Evolutionary conservation across 176 grass and related monocot species (phyloP).

Genomic region (Carex littledalei): DNA sequence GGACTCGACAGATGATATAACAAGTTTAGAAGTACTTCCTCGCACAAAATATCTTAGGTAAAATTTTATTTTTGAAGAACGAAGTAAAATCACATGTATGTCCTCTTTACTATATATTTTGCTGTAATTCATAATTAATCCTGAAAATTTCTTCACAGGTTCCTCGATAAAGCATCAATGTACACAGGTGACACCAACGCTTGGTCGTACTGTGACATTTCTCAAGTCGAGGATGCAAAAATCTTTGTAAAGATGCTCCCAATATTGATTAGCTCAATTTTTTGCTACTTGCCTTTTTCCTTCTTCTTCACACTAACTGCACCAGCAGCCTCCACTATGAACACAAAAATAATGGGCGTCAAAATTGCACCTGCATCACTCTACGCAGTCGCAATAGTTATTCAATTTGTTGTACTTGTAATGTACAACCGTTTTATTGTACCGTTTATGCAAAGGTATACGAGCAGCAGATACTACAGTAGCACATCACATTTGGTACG

Average conservation of each 20-base stretch:
- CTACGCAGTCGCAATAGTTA: conserved; percentile 50
- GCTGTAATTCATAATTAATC: background rate
- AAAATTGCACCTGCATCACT: conserved; percentile 51
- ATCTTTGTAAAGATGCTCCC: conserved; percentile 39
- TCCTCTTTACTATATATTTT: background rate
- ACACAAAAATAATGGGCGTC: conserved; percentile 19
- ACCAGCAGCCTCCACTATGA: conserved; percentile 54
- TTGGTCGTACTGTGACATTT: conserved; percentile 36
- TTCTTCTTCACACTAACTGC: conserved; percentile 52
- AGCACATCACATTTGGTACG: conserved; percentile 37
- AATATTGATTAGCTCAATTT: conserved; percentile 40
- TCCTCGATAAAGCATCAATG: conserved; percentile 28
- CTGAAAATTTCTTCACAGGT: background rate
- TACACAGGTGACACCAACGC: background rate
- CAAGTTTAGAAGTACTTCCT: background rate
- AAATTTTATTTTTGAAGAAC: background rate
- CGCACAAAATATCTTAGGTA: background rate
- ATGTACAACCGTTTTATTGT: conserved; percentile 28
- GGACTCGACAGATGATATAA: no score
- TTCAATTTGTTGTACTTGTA: conserved; percentile 48
- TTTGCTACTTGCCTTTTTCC: conserved; percentile 39
- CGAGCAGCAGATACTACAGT: conserved; percentile 21
- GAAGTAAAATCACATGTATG: background rate
- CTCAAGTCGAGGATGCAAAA: conserved; percentile 34
- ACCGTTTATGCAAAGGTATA: conserved; percentile 24